A percentile compares a stretch with the other conserved stretches of the same genome.
Evolutionary conservation across 148 eudicot genomes (phyloP).

Genomic region (Arbutus unedo): DNA sequence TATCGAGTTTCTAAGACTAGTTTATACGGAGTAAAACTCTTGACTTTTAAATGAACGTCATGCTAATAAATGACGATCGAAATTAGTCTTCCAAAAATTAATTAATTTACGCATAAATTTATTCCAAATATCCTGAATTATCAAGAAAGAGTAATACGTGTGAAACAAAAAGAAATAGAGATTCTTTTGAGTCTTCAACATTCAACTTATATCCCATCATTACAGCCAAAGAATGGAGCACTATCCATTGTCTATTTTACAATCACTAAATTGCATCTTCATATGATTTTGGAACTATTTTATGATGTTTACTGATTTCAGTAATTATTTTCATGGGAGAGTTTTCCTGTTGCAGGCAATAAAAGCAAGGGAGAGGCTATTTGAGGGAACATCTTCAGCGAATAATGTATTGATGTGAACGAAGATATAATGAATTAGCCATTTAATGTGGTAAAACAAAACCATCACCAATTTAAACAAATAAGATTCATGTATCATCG

Average conservation of each 20-base stretch:
- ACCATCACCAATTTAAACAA: neutral
- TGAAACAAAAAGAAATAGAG: neutral
- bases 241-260: neutral
- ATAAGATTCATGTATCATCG: neutral
- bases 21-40: too few relatives aligned
- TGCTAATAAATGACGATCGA: too few relatives aligned
- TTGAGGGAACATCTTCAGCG: slow-evolving; percentile 24
- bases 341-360: slow-evolving; percentile 4
- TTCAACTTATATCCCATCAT: neutral
- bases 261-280: neutral
- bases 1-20: neutral
- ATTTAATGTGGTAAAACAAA: neutral
- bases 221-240: neutral
- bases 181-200: neutral
- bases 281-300: neutral
- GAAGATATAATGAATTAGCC: neutral
- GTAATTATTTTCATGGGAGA: neutral
- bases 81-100: too few relatives aligned
- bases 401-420: slow-evolving; percentile 16
- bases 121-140: too few relatives aligned
- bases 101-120: too few relatives aligned
- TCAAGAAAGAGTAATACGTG: neutral
- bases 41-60: too few relatives aligned
- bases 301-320: neutral
- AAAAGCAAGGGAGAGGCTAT: slow-evolving; percentile 43